Evolutionary conservation across 306 rosid genomes (phyloP).

Genomic region (Rosa rugosa): DNA sequence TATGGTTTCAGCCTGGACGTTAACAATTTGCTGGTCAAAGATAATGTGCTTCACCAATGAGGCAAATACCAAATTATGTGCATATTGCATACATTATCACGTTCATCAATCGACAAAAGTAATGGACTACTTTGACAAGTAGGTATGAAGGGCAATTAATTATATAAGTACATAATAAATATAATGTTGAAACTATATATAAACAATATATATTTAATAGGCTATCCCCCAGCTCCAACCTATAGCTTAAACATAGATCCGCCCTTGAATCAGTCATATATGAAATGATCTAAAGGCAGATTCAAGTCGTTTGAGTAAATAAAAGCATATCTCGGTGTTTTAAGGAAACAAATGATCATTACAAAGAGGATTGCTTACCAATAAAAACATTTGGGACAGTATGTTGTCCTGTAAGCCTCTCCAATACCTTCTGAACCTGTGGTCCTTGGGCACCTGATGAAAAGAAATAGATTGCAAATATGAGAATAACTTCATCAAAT

Average conservation of each 20-base stretch:
- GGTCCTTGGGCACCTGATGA: slow-evolving; percentile 93
- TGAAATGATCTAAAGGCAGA: not conserved
- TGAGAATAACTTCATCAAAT: not conserved
- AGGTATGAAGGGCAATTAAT: too few relatives aligned
- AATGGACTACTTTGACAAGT: not conserved
- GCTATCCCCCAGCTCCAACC: not conserved
- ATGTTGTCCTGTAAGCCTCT: slow-evolving; percentile 86
- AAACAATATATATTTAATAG: not conserved
- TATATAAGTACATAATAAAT: too few relatives aligned
- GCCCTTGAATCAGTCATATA: not conserved
- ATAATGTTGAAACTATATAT: not conserved
- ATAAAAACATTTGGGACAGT: slow-evolving; percentile 98
- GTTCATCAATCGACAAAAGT: not conserved
- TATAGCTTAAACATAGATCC: not conserved
- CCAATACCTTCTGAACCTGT: slow-evolving; percentile 79
- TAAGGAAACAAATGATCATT: not conserved
- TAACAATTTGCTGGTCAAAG: not conserved
- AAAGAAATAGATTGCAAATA: not conserved
- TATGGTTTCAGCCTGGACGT: not conserved
- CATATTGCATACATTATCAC: not conserved
- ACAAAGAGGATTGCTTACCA: slow-evolving; percentile 43
- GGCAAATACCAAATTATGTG: not conserved
- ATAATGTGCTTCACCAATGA: not conserved
- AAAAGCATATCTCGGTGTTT: not conserved
- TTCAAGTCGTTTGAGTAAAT: not conserved